phyloP scores from a whole-genome alignment of 345 rosid genomes.

The Noccaea caerulescens region DNA sequence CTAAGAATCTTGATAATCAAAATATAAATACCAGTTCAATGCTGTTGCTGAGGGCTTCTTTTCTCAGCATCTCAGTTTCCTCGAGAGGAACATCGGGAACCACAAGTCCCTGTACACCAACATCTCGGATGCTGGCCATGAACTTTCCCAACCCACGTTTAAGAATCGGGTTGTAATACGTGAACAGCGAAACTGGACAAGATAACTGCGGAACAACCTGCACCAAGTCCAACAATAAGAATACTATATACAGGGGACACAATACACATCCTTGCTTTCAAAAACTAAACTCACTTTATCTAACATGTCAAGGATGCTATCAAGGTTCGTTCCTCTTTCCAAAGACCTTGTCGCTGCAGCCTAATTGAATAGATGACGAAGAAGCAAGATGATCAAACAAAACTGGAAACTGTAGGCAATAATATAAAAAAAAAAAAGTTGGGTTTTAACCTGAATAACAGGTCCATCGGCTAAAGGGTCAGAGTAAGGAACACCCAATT shows the following conservation, averaged over 20 bases:
- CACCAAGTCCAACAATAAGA: slow-evolving; percentile 30
- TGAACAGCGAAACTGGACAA: slow-evolving; percentile 76
- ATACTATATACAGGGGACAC: background rate
- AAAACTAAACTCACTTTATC: slow-evolving; percentile 58
- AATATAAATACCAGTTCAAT: slow-evolving; percentile 66
- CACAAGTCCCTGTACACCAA: slow-evolving; percentile 85
- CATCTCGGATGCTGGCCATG: slow-evolving; percentile 70
- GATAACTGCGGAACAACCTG: slow-evolving; percentile 84
- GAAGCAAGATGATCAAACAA: slow-evolving; percentile 11
- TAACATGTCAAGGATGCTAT: slow-evolving; percentile 70
- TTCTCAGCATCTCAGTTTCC: slow-evolving; percentile 80
- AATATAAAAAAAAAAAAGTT: background rate
- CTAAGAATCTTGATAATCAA: background rate
- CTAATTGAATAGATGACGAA: slow-evolving; percentile 36
- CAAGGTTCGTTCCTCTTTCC: slow-evolving; percentile 72
- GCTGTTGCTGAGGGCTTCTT: slow-evolving; percentile 64
- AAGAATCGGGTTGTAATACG: slow-evolving; percentile 87
- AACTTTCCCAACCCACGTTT: slow-evolving; percentile 77
- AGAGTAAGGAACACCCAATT: slow-evolving; percentile 86
- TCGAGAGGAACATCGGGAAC: slow-evolving; percentile 98
- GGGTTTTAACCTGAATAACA: slow-evolving; percentile 76
- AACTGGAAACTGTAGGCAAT: slow-evolving; percentile 14
- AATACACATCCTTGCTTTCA: background rate
- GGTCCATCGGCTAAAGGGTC: slow-evolving; percentile 98
- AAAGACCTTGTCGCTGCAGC: slow-evolving; percentile 90